Conservation (phyloP, 208 protist species). For the Acanthamoeba sp. region DNA sequence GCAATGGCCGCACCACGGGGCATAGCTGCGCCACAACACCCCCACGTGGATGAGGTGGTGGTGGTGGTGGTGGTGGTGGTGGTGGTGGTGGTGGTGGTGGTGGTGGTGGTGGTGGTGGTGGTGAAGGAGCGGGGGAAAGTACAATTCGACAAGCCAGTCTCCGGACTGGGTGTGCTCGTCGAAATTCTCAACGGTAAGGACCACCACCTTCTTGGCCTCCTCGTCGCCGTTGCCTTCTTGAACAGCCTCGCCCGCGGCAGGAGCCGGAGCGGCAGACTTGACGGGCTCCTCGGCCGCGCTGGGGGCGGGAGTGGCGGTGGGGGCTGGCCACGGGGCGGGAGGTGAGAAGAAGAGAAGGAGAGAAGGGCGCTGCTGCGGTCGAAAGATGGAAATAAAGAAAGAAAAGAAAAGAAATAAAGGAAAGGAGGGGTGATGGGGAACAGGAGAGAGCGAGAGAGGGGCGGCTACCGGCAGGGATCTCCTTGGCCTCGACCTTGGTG, state of each 20-base stretch:
- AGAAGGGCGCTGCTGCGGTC: background rate
- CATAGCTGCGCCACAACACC: background rate
- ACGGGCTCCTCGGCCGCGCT: no score
- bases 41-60: background rate
- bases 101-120: background rate
- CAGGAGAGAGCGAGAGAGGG: background rate
- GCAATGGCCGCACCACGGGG: constrained; percentile 73
- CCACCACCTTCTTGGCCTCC: background rate
- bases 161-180: background rate
- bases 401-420: no score
- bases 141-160: constrained; percentile 57
- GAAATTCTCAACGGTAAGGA: background rate
- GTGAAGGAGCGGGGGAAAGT: background rate
- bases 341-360: no score
- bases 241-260: background rate
- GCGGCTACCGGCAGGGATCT: background rate
- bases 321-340: background rate
- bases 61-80: background rate
- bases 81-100: background rate
- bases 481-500: background rate
- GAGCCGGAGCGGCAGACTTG: background rate
- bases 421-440: no score
- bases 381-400: no score
- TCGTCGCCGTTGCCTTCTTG: background rate
- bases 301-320: background rate